Evolutionary conservation across 441 rosid species (phyloP).

Genomic region (Arabidopsis lyrata): DNA sequence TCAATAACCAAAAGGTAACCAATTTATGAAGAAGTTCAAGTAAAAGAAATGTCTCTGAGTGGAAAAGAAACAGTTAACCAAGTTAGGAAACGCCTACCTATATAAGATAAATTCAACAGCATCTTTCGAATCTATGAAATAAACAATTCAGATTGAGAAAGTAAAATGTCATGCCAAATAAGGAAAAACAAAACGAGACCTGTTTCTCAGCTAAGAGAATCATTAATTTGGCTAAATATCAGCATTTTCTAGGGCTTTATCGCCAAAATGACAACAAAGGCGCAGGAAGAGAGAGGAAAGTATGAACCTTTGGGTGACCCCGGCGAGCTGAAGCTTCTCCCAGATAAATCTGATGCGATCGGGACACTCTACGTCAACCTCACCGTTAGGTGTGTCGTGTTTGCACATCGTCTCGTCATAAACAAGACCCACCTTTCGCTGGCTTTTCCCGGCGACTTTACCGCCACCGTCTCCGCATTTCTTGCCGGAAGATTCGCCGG

Average conservation of each 20-base stretch:
- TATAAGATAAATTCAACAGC: not conserved
- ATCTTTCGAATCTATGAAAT: not conserved
- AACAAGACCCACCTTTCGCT: conserved; percentile 68
- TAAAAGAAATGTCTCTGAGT: conserved; percentile 8
- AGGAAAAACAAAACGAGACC: not conserved
- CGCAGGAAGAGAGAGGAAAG: not conserved
- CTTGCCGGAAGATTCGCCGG: conserved; percentile 15
- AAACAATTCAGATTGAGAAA: not conserved
- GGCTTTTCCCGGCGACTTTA: not conserved
- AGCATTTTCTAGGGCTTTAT: conserved; percentile 21
- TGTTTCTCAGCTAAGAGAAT: not conserved
- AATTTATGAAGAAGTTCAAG: not conserved
- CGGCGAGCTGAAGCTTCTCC: conserved; percentile 68
- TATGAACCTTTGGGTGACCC: conserved; percentile 66
- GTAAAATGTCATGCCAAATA: not conserved
- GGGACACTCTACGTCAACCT: conserved; percentile 81
- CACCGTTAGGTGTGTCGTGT: conserved; percentile 71
- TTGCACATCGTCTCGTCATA: conserved; percentile 93
- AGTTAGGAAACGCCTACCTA: not conserved
- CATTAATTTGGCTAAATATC: not conserved
- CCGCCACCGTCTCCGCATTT: not conserved
- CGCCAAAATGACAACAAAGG: conserved; percentile 20
- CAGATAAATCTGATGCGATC: conserved; percentile 77
- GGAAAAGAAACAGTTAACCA: not conserved
- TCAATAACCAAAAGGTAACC: conserved; percentile 15